These are phyloP conservation scores for Protomyces arabidopsidicola DNA, from an alignment of 1,139 yeast species.

Conservation along the genomic window DNA sequence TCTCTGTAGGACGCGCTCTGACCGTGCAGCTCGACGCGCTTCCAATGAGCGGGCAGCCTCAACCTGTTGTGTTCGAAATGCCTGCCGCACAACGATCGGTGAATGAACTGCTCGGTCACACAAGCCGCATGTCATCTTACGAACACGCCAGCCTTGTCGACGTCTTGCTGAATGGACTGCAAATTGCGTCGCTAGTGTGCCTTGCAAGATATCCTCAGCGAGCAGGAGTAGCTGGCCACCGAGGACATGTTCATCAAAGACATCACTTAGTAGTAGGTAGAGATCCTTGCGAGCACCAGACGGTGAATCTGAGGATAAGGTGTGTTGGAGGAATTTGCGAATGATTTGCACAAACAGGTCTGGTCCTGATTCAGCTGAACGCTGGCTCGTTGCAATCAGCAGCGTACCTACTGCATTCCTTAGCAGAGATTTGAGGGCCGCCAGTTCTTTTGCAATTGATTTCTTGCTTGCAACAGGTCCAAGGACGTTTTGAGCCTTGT, in stretches of 20 bases:
- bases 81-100: background rate
- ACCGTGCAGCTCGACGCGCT: background rate
- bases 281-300: constrained; percentile 44
- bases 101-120: background rate
- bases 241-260: constrained; percentile 59
- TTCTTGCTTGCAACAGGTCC: background rate
- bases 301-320: constrained; percentile 12
- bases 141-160: background rate
- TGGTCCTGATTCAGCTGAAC: constrained; percentile 24
- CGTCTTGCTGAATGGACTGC: background rate
- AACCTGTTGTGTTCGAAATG: background rate
- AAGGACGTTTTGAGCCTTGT: background rate
- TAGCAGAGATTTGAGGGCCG: constrained; percentile 37
- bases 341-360: constrained; percentile 50
- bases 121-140: background rate
- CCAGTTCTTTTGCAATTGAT: background rate
- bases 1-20: background rate
- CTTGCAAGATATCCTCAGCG: constrained; percentile 47
- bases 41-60: background rate
- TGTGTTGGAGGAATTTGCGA: constrained; percentile 46
- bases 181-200: background rate
- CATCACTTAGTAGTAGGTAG: constrained; percentile 55
- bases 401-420: constrained; percentile 34
- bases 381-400: constrained; percentile 21
- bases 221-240: constrained; percentile 57